Base-by-base conservation (phyloP, 1,139 yeast genomes). In the Suzukiozyma palmioleophila region DNA sequence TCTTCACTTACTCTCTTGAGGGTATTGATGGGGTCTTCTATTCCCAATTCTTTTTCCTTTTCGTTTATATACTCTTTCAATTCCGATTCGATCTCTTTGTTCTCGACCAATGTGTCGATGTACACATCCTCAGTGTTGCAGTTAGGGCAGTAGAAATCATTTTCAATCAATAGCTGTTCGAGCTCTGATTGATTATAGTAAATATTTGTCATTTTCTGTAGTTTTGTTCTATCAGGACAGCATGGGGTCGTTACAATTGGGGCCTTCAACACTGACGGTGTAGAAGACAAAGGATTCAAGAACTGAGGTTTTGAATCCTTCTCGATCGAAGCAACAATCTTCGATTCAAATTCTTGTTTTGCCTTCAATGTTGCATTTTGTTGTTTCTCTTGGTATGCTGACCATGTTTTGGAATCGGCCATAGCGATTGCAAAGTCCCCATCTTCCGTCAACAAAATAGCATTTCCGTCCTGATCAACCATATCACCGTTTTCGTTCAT, bases 341-440 rank as follows among this genome's bases (percentile, higher is more conserved):
- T 63, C 37, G 47, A 51, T 32, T 71, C 75, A 45, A 62, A 69
- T 43, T 69, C 75, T 35, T 56, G 62, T 44, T 62, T 64, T 2
- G 74, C 73, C 42, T 77, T 66, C 77, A 77, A 50, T 54, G 62
- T 72, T 5, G 76, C 75, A 49, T 67, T 68, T 46, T 67, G 69
- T 44, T 78, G 81, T 53, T 82, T 81, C 50, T 83, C 81, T 59
- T 88, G 96, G 57, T 81, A 89, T 39, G 74, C 79, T 43, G 83
- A 81, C 98, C 99, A 94, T 0, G 97, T 85, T 52, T 84, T 85
- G 37, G 81, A 79, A 64, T 92, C 98, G 0, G 98, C 97, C 51
- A 90, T 80, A 12, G 96, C 96, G 39, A 89, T 84, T 8, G 94
- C 98, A 59, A 86, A 92, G 54, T 90, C 89, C 37, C 98, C 99